phyloP scores from a whole-genome alignment of 352 stramenopile species.

The Phytopythium ostracodes region DNA sequence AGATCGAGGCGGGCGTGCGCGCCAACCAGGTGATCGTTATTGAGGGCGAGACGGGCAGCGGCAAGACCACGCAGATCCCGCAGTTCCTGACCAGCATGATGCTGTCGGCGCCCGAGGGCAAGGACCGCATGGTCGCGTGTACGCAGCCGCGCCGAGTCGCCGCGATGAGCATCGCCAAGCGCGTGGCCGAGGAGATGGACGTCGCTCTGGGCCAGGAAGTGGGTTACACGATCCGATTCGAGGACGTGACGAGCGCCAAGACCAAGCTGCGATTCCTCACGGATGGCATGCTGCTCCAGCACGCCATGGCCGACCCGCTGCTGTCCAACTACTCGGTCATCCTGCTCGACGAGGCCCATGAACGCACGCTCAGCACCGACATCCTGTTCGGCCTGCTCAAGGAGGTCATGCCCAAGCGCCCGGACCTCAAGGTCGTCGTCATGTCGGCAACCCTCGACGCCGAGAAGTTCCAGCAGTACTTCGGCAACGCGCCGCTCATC shows the following conservation, averaged over 20 bases:
- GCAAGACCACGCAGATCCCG: slow-evolving; percentile 90
- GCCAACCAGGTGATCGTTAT: slow-evolving; percentile 96
- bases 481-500: slow-evolving; percentile 91
- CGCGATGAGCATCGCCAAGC: slow-evolving; percentile 96
- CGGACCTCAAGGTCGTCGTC: slow-evolving; percentile 97
- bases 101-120: slow-evolving; percentile 48
- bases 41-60: slow-evolving; percentile 90
- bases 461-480: slow-evolving; percentile 95
- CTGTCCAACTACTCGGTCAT: slow-evolving; percentile 96
- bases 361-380: slow-evolving; percentile 96
- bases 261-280: slow-evolving; percentile 86
- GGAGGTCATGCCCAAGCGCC: slow-evolving; percentile 92
- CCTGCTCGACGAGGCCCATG: slow-evolving; percentile 97
- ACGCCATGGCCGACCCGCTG: slow-evolving; percentile 96
- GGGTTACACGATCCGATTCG: slow-evolving; percentile 99
- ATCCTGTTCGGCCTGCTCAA: slow-evolving; percentile 98
- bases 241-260: slow-evolving; percentile 90
- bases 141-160: slow-evolving; percentile 98
- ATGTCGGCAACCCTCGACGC: slow-evolving; percentile 99
- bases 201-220: slow-evolving; percentile 96
- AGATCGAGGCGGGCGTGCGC: slow-evolving; percentile 95
- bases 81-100: slow-evolving; percentile 87
- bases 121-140: slow-evolving; percentile 88
- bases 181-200: slow-evolving; percentile 99
- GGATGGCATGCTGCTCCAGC: slow-evolving; percentile 95